Conservation (phyloP, 2,329 filamentous ascomycete genomes). For the Aspergillus hortae region DNA sequence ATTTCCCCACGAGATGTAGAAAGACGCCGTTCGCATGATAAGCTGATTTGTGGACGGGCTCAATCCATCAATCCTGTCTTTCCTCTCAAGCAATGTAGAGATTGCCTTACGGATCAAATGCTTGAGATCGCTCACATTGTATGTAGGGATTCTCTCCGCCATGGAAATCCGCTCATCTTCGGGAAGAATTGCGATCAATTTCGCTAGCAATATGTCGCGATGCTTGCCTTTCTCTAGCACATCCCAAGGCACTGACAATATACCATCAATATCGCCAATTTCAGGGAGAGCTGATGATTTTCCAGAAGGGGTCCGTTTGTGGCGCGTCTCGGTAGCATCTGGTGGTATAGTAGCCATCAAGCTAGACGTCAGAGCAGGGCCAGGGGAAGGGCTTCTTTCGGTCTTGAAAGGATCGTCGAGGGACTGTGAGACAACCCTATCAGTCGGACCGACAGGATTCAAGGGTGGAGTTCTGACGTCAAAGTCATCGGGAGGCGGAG, state of each 20-base stretch:
- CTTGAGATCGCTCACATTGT: constrained; percentile 9
- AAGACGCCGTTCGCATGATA: constrained; percentile 22
- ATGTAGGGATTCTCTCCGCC: constrained; percentile 11
- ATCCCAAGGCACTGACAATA: constrained; percentile 31
- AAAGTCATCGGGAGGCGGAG: constrained; percentile 17
- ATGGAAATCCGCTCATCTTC: constrained; percentile 18
- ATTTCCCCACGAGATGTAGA: constrained; percentile 33
- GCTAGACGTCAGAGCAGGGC: constrained; percentile 10
- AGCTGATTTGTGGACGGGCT: constrained; percentile 5
- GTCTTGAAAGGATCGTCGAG: constrained; percentile 4
- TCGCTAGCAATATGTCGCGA: constrained; percentile 31
- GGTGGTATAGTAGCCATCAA: constrained; percentile 7
- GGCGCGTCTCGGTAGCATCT: neutral
- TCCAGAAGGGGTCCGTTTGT: neutral
- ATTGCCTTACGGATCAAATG: constrained; percentile 14
- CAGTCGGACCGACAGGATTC: constrained; percentile 21
- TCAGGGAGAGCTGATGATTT: constrained; percentile 10
- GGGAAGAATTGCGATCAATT: constrained; percentile 21
- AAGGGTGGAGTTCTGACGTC: constrained; percentile 35
- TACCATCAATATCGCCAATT: constrained; percentile 22
- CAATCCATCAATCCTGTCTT: constrained; percentile 7
- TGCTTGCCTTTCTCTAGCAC: constrained; percentile 38
- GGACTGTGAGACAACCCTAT: constrained; percentile 4
- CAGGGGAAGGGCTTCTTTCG: constrained; percentile 15
- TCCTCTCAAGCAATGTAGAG: constrained; percentile 8